Conservation (phyloP, 225 moss, liverwort and hornwort genomes). For the Thuidium tamariscinum region DNA sequence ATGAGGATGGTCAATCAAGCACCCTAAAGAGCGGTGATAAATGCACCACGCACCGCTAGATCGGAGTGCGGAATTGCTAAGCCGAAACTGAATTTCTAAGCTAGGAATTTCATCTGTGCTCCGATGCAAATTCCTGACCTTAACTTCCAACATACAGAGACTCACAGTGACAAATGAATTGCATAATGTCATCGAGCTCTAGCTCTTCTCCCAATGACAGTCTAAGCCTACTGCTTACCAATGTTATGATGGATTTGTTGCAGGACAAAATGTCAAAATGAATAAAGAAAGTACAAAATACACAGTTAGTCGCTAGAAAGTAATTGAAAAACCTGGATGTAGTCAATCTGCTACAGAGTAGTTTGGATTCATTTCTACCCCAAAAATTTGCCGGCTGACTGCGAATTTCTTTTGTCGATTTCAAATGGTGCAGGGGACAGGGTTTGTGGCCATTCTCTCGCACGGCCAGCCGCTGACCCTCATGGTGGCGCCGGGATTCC, state of each 20-base stretch:
- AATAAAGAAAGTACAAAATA: not conserved
- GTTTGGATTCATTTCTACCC: not conserved
- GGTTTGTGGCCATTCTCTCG: slow-evolving; percentile 44
- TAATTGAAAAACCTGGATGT: too few species aligned
- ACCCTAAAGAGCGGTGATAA: not conserved
- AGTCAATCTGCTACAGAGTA: not conserved
- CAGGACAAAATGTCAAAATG: not conserved
- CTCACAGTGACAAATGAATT: not conserved
- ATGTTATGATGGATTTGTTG: not conserved
- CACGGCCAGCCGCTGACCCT: slow-evolving; percentile 55
- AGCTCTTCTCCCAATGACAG: not conserved
- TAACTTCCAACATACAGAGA: not conserved
- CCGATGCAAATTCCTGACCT: not conserved
- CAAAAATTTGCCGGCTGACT: not conserved
- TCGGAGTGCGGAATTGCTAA: not conserved
- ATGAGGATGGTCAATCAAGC: not conserved
- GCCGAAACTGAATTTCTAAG: not conserved
- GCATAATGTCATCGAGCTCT: not conserved
- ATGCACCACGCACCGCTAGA: not conserved
- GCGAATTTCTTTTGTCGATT: not conserved
- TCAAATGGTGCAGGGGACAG: slow-evolving; percentile 7
- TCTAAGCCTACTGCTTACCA: not conserved
- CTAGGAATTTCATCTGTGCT: not conserved
- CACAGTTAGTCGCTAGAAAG: too few species aligned
- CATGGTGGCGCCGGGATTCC: slow-evolving; percentile 21